A percentile compares a stretch with the other conserved stretches of the same genome.
These are phyloP conservation scores for Kappamyces sp. DNA, from an alignment of 192 early-diverging fungal genomes.

Conservation along the genomic window DNA sequence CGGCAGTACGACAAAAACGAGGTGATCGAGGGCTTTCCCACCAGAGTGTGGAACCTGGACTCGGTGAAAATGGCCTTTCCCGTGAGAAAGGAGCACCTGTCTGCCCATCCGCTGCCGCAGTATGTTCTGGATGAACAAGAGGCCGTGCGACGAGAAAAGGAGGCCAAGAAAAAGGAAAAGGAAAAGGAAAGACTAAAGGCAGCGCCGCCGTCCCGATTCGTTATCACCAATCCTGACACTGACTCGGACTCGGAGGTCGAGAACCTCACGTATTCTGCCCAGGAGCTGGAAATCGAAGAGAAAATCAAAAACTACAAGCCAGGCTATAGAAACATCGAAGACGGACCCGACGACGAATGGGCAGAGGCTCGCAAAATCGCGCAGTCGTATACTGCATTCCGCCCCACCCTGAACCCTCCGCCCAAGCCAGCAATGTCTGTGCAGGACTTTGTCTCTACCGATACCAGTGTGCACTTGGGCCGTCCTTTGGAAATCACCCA, in stretches of 20 bases:
- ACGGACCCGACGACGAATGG: constrained; percentile 15
- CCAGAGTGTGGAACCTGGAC: constrained; percentile 43
- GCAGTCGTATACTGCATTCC: constrained; percentile 23
- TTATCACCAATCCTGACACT: constrained; percentile 17
- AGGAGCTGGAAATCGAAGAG: constrained; percentile 17
- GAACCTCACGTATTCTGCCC: not conserved
- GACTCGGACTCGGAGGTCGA: constrained; percentile 1
- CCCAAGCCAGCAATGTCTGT: not conserved
- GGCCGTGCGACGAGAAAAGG: not conserved
- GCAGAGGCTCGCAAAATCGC: constrained; percentile 16
- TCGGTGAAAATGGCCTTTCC: constrained; percentile 18
- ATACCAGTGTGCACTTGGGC: constrained; percentile 22
- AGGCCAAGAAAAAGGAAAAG: constrained; percentile 15
- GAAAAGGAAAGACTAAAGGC: constrained; percentile 13
- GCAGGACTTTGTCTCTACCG: constrained; percentile 30
- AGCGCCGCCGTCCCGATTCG: constrained; percentile 4
- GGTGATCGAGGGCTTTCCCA: constrained; percentile 30
- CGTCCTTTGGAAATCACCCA: constrained; percentile 17
- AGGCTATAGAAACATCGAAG: constrained; percentile 19
- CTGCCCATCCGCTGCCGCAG: constrained; percentile 25
- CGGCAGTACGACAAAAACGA: constrained; percentile 32
- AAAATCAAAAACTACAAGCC: constrained; percentile 16
- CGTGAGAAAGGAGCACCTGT: constrained; percentile 37
- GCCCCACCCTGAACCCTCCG: constrained; percentile 33
- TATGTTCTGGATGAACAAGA: constrained; percentile 9